Base-by-base conservation (phyloP, 164 flowering plant genomes). In the Berberis vulgaris region DNA sequence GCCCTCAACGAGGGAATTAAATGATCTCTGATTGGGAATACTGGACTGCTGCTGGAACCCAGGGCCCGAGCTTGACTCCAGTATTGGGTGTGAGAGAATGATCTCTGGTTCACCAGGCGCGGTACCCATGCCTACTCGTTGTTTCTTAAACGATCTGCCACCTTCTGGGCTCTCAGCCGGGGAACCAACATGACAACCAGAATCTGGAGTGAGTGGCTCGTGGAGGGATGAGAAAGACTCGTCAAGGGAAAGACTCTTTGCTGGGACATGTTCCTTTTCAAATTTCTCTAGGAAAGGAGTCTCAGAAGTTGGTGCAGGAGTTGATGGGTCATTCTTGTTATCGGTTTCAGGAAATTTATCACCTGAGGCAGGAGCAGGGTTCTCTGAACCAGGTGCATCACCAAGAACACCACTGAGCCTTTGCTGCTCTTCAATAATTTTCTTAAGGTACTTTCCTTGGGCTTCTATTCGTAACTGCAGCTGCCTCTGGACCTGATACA, bases 391-490 rank as follows among this genome's bases (percentile, higher is more conserved):
- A 26, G 91, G 82, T 0, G 63, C 78, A 47, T 85, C 94, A 11
- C 78, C 70, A 61, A 84, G 78, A 69, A 76, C 85, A 63, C 87
- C 94, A 74, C 87, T 73, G n/a, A 86, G 77, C 46, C 88, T 76
- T 45, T 93, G 96, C 69, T 93, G 98, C 78, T 93, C 96, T 74
- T 93, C 98, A 40, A 93, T 85, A 40, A 93, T 93, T 77, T 87
- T 93, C 80, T 93, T 86, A 65, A 93, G 81, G 64, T 90, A 93
- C 78, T 88, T 84, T 42, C 97, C 97, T 76, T 93, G 98, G 43
- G 98, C 98, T 83, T 93, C 98, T 45, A 93, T 93, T 41, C 97
- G 82, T 53, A 93, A 74, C 71, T 90, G 98, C 45, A 93, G 83
- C 70, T 93, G 98, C 74, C 89, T 86, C 68, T 90, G 96, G 57